These are phyloP conservation scores for Mycena polygramma DNA, from an alignment of 768 basidiomycete genomes.

Conservation along the genomic window DNA sequence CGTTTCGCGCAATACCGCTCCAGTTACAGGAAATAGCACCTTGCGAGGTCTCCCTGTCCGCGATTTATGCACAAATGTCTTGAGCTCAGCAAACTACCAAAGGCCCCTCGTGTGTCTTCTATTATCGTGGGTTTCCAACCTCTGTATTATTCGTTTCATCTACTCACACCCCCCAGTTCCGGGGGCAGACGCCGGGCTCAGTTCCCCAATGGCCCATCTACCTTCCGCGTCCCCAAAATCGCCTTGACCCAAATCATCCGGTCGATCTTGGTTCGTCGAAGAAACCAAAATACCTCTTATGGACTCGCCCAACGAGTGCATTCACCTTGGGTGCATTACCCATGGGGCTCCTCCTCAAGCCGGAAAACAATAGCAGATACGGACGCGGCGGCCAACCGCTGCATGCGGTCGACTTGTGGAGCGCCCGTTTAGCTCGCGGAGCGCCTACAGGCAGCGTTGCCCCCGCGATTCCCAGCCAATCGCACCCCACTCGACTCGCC, in stretches of 20 bases:
- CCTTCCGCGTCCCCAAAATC: conserved; percentile 19
- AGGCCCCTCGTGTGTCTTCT: conserved; percentile 43
- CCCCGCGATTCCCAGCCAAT: conserved; percentile 39
- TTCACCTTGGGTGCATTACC: conserved; percentile 22
- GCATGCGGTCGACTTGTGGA: conserved; percentile 15
- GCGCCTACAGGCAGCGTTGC: conserved; percentile 23
- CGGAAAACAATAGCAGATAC: not conserved
- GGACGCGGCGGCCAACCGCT: no score
- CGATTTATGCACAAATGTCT: conserved; percentile 39
- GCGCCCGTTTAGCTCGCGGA: conserved; percentile 15
- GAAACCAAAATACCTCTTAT: conserved; percentile 4
- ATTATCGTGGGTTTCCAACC: conserved; percentile 49
- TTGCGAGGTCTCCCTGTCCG: not conserved
- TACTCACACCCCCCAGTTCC: conserved; percentile 49
- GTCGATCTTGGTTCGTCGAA: not conserved
- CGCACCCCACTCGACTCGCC: conserved; percentile 42
- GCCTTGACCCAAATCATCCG: conserved; percentile 44
- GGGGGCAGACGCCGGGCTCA: conserved; percentile 57
- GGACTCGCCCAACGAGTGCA: not conserved
- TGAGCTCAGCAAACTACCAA: conserved; percentile 48
- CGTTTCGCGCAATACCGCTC: no score
- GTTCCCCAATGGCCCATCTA: conserved; percentile 2
- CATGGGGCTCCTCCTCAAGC: conserved; percentile 13
- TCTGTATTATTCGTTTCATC: not conserved
- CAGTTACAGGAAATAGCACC: no score